Base-by-base conservation (phyloP, 2,329 filamentous ascomycete species). In the Furcasterigmium furcatum region DNA sequence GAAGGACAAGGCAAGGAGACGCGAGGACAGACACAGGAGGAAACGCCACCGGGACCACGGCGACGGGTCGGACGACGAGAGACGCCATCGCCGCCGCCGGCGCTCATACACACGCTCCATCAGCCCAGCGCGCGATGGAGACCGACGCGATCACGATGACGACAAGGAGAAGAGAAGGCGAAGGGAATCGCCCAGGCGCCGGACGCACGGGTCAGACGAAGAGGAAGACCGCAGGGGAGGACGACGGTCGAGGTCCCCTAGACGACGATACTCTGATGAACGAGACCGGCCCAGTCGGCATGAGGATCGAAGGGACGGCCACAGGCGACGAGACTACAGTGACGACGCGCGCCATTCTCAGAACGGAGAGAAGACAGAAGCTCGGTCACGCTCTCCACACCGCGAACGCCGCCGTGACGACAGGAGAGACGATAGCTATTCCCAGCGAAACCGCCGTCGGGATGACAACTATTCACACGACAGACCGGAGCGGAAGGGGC, bases 61-160 rank as follows among this genome's bases (percentile, higher is more conserved):
- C 36, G 68, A 73, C 36, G 64, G 67, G 38, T 70, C 70, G 44
- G 61, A 55, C 51, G 71, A 70, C 20, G 55, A 63, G 12, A 65
- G 73, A 21, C 63, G 66, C 48, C 63, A 66, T 19, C 62, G 67
- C 44, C 62, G 45, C 30, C 52, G 70, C 39, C 70, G 68, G 48
- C 69, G 73, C 32, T 80, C 70, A 2, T 54, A 68, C 43, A 76
- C 74, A 2, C 64, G 67, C 25, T 75, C 72, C 12, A 59, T 63
- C 40, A 76, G 72, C 44, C 72, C 71, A 4, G n/a, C 30, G 2
- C 58, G 58, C 4, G 57, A 52, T 12, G 52, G 51, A 25, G 47
- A 60, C 24, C 30, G 58, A 58, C 20, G 62, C 61, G 21, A 22
- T 10, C 58, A 60, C 21, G 62, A 63, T 3, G 53, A 58, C 4